Evolutionary conservation across 2,329 filamentous ascomycete genomes (phyloP).

Genomic region (Alternaria gaisen): DNA sequence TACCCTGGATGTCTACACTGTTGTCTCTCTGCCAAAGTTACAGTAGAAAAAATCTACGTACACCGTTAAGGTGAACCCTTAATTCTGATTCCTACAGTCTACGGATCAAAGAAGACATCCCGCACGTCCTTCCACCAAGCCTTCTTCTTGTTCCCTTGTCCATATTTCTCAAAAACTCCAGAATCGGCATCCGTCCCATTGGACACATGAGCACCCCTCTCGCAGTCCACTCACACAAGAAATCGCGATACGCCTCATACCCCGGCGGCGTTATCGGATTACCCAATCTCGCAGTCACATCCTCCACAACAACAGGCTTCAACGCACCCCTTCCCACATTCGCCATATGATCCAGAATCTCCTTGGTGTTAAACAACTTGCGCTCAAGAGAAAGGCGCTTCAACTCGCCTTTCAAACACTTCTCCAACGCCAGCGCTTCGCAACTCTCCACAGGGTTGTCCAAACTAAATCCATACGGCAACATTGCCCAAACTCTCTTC

Average conservation of each 20-base stretch:
- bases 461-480: slow-evolving; percentile 11
- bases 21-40: too few species aligned
- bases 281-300: slow-evolving; percentile 8
- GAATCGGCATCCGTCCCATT: slow-evolving; percentile 2
- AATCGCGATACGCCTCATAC: slow-evolving; percentile 20
- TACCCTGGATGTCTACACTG: too few species aligned
- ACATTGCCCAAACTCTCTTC: background rate
- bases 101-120: slow-evolving; percentile 1
- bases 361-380: slow-evolving; percentile 1
- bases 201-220: slow-evolving; percentile 18
- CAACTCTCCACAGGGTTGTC: slow-evolving; percentile 17
- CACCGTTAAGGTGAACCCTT: background rate
- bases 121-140: slow-evolving; percentile 20
- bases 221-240: slow-evolving; percentile 23
- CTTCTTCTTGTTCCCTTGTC: slow-evolving; percentile 1
- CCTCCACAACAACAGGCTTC: slow-evolving; percentile 5
- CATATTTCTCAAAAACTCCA: slow-evolving; percentile 18
- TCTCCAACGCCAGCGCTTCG: slow-evolving; percentile 12
- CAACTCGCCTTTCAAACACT: slow-evolving; percentile 11
- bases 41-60: too few species aligned
- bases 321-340: slow-evolving; percentile 13
- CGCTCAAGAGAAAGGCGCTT: background rate
- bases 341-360: slow-evolving; percentile 17
- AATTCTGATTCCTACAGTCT: background rate
- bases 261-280: slow-evolving; percentile 22